Conservation (phyloP, 2,329 filamentous ascomycete species). For the Claviceps capensis region DNA sequence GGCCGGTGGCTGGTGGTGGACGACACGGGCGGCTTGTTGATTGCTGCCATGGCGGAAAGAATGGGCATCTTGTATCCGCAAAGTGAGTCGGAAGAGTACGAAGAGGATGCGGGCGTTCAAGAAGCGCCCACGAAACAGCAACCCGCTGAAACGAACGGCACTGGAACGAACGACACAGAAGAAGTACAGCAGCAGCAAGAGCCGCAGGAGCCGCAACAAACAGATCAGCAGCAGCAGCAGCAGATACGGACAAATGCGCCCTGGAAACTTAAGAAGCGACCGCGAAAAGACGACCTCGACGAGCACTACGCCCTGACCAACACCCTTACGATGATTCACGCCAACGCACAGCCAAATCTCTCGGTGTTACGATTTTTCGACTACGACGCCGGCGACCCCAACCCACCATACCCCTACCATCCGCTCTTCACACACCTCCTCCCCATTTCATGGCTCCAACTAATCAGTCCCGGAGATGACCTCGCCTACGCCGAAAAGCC, state of each 20-base stretch:
- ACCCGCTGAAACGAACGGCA: neutral
- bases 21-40: constrained; percentile 71
- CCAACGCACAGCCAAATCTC: constrained; percentile 77
- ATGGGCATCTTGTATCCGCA: constrained; percentile 63
- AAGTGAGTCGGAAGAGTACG: constrained; percentile 14
- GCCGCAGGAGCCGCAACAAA: constrained; percentile 1
- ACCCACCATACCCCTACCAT: constrained; percentile 46
- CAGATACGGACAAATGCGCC: constrained; percentile 2
- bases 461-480: constrained; percentile 65
- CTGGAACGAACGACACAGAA: too few species aligned
- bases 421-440: constrained; percentile 74
- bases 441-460: constrained; percentile 80
- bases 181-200: neutral
- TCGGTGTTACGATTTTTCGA: constrained; percentile 79
- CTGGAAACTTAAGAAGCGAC: constrained; percentile 13
- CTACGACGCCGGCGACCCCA: constrained; percentile 58
- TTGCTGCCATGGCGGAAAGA: constrained; percentile 73
- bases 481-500: constrained; percentile 57
- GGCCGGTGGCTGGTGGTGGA: constrained; percentile 70
- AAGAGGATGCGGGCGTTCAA: neutral
- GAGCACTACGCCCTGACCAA: constrained; percentile 57
- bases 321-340: constrained; percentile 68
- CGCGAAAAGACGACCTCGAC: constrained; percentile 35
- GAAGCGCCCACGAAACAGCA: neutral
- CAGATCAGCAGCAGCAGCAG: neutral